Conservation (phyloP, 2,329 filamentous ascomycete genomes). For the Talaromyces pinophilus region DNA sequence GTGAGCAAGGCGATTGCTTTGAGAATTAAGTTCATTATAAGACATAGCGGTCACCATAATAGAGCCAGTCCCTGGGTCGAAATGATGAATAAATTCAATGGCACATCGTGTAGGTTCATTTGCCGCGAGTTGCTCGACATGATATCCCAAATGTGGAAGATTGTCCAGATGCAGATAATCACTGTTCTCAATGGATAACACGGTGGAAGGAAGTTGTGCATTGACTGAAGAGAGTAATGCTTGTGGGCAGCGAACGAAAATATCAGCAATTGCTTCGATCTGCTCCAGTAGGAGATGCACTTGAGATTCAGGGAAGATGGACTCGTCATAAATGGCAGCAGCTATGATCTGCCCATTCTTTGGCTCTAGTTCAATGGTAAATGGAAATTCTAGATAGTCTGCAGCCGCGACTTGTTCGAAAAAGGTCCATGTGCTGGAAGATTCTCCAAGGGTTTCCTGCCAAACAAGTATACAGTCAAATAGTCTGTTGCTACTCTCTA, state of each 20-base stretch:
- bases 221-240: slow-evolving; percentile 37
- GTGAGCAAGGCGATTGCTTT: slow-evolving; percentile 65
- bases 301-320: slow-evolving; percentile 58
- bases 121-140: slow-evolving; percentile 58
- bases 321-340: slow-evolving; percentile 58
- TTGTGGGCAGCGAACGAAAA: slow-evolving; percentile 45
- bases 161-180: slow-evolving; percentile 37
- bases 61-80: slow-evolving; percentile 38
- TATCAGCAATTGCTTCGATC: slow-evolving; percentile 55
- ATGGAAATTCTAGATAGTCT: slow-evolving; percentile 74
- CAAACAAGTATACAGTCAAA: slow-evolving; percentile 83
- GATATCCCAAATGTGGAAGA: slow-evolving; percentile 50
- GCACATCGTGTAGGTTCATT: slow-evolving; percentile 59
- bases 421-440: slow-evolving; percentile 36
- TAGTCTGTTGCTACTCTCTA: slow-evolving; percentile 55
- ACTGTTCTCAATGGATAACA: slow-evolving; percentile 55
- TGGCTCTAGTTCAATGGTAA: slow-evolving; percentile 77
- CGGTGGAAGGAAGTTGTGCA: slow-evolving; percentile 30
- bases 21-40: slow-evolving; percentile 64
- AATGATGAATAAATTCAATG: slow-evolving; percentile 61
- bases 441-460: slow-evolving; percentile 66
- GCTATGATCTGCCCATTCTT: slow-evolving; percentile 47
- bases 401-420: slow-evolving; percentile 61
- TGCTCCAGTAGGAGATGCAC: slow-evolving; percentile 61
- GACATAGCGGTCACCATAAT: slow-evolving; percentile 53